A percentile compares a stretch with the other conserved stretches of the same genome.
phyloP scores from a whole-genome alignment of 257 asterid genomes.

The Orobanche coerulescens region DNA sequence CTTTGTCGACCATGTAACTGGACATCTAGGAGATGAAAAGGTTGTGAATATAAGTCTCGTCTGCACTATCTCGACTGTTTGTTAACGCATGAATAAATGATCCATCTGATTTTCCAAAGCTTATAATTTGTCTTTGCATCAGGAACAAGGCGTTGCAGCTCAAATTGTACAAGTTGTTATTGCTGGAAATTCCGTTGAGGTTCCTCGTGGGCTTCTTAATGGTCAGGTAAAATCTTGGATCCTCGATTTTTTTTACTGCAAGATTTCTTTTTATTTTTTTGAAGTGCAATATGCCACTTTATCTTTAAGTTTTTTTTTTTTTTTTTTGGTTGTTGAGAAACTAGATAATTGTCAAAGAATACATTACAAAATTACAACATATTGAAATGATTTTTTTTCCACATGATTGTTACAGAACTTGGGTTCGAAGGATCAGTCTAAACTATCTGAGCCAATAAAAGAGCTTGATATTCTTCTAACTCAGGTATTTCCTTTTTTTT shows the following conservation, averaged over 20 bases:
- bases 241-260: neutral
- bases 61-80: slow-evolving; percentile 13
- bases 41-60: slow-evolving; percentile 34
- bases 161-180: slow-evolving; percentile 83
- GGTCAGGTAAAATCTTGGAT: slow-evolving; percentile 62
- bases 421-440: slow-evolving; percentile 67
- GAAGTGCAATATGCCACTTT: neutral
- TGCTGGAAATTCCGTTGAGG: slow-evolving; percentile 85
- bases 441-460: slow-evolving; percentile 70
- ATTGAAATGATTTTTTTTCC: slow-evolving; percentile 13
- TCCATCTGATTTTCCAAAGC: slow-evolving; percentile 16
- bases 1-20: slow-evolving; percentile 89
- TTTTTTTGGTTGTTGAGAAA: neutral
- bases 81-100: slow-evolving; percentile 9
- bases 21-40: slow-evolving; percentile 94
- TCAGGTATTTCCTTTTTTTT: slow-evolving; percentile 43
- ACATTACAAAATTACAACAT: too few species aligned
- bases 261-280: slow-evolving; percentile 10
- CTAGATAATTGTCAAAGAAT: too few species aligned
- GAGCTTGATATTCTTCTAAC: slow-evolving; percentile 88
- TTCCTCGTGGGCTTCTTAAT: slow-evolving; percentile 64
- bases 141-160: slow-evolving; percentile 87
- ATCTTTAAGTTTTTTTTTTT: neutral
- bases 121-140: slow-evolving; percentile 23
- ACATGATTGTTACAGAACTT: slow-evolving; percentile 49